Evolutionary conservation across 2,329 filamentous ascomycete genomes (phyloP), one percentile per base, ranked within the genome.

Genomic region (Pyricularia sp.): DNA sequence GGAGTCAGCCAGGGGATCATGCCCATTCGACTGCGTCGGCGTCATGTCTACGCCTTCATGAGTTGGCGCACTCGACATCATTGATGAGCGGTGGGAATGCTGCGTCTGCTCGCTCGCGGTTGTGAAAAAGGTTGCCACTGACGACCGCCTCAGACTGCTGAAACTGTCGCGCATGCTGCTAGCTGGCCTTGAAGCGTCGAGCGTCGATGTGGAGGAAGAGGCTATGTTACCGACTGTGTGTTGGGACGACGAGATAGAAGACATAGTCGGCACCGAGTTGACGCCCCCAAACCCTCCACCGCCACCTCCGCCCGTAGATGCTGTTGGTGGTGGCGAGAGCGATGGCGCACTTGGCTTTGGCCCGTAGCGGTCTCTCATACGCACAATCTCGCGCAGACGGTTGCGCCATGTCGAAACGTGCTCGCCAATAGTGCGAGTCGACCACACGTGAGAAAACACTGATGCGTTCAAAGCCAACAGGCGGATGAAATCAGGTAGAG

Each of bases 391-490:
- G 66, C 91, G 88, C 14, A 98, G 85, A 66, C 95, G 89, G 73
- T 90, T 92, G 70, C 93, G 89, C 95, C 95, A 98, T 10, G 92
- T 92, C 12, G 93, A 95, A 33, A 95, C 85, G 75, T 97, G 90
- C 77, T 97, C 93, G 69, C 91, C 91, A 6, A 90, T 90, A 71
- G 91, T 87, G 65, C 89, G 85, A 74, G 88, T 89, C 65, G 88
- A 87, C 93, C 94, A 97, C n/a, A 97, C 94, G 64, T 91, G 86
- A 1, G 92, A 93, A 78, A 98, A 97, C 10, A 98, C 92, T 17
- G 92, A 96, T 0, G 95, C 94, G 75, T 97, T 98, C 71, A 99
- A 86, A 0, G 94, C 93, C 23, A 98, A 83, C 65, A 97, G 88
- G 55, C 95, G 89, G 68, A 97, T 92, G 76, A 97, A 96, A 11